These are phyloP conservation scores for Taxillus chinensis DNA, from an alignment of 164 flowering plant species.

Conservation along the genomic window DNA sequence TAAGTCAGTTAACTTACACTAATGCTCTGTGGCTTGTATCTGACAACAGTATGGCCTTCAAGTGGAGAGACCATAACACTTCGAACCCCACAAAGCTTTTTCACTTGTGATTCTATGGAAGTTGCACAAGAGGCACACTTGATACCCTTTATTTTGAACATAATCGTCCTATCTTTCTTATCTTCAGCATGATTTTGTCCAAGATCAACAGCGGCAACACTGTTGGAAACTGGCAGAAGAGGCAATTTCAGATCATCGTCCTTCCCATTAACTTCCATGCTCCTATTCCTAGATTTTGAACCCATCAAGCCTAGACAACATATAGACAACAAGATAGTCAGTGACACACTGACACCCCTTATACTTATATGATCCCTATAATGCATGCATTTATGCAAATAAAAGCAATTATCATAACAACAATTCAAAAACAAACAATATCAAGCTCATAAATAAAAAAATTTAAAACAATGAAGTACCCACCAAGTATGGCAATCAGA, in stretches of 20 bases:
- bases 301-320: not conserved
- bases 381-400: too few species aligned
- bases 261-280: conserved; percentile 38
- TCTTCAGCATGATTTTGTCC: conserved; percentile 10
- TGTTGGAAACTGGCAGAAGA: conserved; percentile 32
- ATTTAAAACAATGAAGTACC: too few species aligned
- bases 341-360: too few species aligned
- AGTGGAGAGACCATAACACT: conserved; percentile 57
- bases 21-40: conserved; percentile 39
- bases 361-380: too few species aligned
- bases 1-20: conserved; percentile 34
- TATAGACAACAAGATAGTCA: not conserved
- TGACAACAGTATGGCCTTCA: conserved; percentile 67
- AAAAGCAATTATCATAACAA: too few species aligned
- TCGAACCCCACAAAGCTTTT: conserved; percentile 45
- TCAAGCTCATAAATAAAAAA: not conserved
- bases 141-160: conserved; percentile 45
- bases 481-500: too few species aligned
- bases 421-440: not conserved
- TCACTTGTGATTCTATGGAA: conserved; percentile 58
- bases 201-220: conserved; percentile 20
- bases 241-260: conserved; percentile 51
- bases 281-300: not conserved
- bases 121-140: conserved; percentile 65
- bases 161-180: conserved; percentile 28